phyloP scores from a whole-genome alignment of 768 basidiomycete species.

The Tephrocybe sp. region DNA sequence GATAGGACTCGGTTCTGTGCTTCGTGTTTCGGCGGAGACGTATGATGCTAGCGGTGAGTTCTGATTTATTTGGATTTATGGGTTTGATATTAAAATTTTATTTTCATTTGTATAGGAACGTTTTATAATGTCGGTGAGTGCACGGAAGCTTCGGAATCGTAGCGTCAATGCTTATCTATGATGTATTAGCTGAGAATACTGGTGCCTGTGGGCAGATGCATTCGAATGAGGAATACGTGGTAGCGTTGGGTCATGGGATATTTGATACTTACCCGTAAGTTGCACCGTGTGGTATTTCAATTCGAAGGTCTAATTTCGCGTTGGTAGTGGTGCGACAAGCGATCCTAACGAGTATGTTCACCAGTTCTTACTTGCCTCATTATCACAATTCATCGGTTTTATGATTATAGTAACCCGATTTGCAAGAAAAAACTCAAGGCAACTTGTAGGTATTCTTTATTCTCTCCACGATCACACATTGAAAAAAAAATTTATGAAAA shows the following conservation, averaged over 20 bases:
- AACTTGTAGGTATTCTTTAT: constrained; percentile 7
- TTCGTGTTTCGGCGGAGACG: neutral
- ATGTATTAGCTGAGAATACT: neutral
- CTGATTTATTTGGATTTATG: neutral
- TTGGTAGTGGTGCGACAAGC: constrained; percentile 7
- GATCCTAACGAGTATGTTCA: constrained; percentile 12
- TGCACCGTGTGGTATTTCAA: neutral
- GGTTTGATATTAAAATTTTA: no score
- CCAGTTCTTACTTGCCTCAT: neutral
- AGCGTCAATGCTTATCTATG: neutral
- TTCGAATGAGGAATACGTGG: constrained; percentile 10
- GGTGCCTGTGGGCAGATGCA: constrained; percentile 17
- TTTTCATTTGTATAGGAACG: neutral
- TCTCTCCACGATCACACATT: neutral
- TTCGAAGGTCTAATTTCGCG: no score
- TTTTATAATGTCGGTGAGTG: constrained; percentile 1
- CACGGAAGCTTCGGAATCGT: neutral
- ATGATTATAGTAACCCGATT: constrained; percentile 16
- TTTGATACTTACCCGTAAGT: constrained; percentile 17
- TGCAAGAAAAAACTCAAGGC: constrained; percentile 14
- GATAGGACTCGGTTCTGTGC: neutral
- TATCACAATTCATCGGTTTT: neutral
- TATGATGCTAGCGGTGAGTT: neutral
- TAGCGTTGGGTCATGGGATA: constrained; percentile 9
- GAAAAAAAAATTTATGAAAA: no score